Conservation (phyloP, 345 rosid species). For the Erysimum cheiranthoides region DNA sequence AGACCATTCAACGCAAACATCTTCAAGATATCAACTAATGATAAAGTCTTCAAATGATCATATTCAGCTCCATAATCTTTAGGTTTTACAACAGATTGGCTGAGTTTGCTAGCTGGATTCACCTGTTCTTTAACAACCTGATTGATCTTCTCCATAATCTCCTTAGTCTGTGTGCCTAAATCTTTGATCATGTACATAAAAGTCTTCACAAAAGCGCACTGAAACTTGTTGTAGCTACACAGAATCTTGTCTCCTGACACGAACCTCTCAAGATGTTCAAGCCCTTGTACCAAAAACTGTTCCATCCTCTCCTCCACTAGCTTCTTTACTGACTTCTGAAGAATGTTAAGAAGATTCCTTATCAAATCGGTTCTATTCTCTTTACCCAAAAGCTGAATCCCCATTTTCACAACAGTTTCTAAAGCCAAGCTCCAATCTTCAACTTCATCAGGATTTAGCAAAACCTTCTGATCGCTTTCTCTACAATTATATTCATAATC, state of each 20-base stretch:
- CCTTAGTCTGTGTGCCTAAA: too few species aligned
- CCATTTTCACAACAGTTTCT: not conserved
- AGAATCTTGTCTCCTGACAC: constrained; percentile 3
- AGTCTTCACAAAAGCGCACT: too few species aligned
- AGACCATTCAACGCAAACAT: too few species aligned
- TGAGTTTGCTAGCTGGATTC: too few species aligned
- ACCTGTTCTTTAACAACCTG: too few species aligned
- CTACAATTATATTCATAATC: not conserved
- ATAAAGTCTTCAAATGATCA: too few species aligned
- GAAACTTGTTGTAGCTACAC: not conserved
- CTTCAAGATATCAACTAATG: too few species aligned
- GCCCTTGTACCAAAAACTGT: constrained; percentile 8
- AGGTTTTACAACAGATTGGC: too few species aligned
- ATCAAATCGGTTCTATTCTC: not conserved
- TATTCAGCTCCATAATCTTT: too few species aligned
- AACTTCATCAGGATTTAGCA: constrained; percentile 4
- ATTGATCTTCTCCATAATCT: too few species aligned
- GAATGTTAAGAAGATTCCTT: not conserved
- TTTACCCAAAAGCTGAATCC: not conserved
- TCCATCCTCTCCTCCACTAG: constrained; percentile 9
- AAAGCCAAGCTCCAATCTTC: constrained; percentile 25
- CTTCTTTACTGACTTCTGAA: not conserved
- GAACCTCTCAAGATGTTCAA: constrained; percentile 6
- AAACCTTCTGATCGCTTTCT: not conserved
- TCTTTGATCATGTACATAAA: too few species aligned